Evolutionary conservation across 805 yeast genomes (phyloP).

Genomic region (Maudiozyma barnettii): DNA sequence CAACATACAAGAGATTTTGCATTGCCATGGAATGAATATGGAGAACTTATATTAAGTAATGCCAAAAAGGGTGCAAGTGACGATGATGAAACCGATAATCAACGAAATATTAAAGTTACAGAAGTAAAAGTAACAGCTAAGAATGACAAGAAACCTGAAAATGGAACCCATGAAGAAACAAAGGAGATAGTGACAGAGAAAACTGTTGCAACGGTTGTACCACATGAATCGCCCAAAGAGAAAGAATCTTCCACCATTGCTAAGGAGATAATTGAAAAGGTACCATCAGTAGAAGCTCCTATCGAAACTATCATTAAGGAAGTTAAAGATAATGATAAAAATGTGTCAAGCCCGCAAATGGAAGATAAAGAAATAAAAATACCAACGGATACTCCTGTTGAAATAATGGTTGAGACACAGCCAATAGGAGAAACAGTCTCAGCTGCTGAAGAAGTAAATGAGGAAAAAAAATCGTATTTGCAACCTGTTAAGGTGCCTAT

Average conservation of each 20-base stretch:
- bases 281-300: too few species aligned
- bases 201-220: too few species aligned
- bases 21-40: conserved; percentile 38
- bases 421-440: not conserved
- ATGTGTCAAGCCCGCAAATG: not conserved
- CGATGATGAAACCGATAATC: not conserved
- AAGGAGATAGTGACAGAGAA: not conserved
- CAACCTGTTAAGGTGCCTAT: too few species aligned
- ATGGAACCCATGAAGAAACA: not conserved
- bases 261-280: too few species aligned
- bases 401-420: not conserved
- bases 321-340: not conserved
- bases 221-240: too few species aligned
- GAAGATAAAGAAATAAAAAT: not conserved
- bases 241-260: too few species aligned
- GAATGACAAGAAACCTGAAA: not conserved
- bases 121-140: not conserved
- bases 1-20: conserved; percentile 25
- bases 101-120: not conserved
- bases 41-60: conserved; percentile 33
- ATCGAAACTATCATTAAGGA: not conserved
- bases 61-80: conserved; percentile 17
- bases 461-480: not conserved
- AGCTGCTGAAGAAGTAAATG: conserved; percentile 3
- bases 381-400: conserved; percentile 4